Evolutionary conservation across 345 rosid genomes (phyloP), one percentile per base, ranked within the genome.

Genomic region (Eucalyptus fibrosa): DNA sequence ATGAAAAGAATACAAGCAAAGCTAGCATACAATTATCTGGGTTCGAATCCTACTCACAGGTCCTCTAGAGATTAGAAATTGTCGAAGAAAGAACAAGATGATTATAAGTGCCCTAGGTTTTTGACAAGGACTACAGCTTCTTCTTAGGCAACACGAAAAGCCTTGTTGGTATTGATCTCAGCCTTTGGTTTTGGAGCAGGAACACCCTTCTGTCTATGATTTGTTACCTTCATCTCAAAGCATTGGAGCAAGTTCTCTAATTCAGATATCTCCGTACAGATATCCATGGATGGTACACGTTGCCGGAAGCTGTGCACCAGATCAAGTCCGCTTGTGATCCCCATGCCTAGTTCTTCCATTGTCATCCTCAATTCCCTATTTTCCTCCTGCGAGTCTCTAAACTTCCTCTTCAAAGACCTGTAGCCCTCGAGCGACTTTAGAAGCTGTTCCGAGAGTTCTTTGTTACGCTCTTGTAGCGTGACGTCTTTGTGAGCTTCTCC

Each of bases 401-500:
- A 91, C 90, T 92, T 95, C 89, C 94, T 94, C 92, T 96, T 97
- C 50, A 95, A 90, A 30, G 98, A 92, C 44, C 94, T 81, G 89
- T 94, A 96, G 60, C 95, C 92, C 5, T 96, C 98, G 60, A 96
- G 95, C 11, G 97, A 95, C 91, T 91, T 94, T 37, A 96, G 91
- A 50, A 97, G 96, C 69, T 97, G 96, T 88, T 94, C 96, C 6
- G 99, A 95, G 50, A 97, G 92, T 28, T 89, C 94, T 91, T 90
- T 92, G 93, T 94, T 96, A 62, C 96, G 92, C 86, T 93, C 98
- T 62, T 91, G 95, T 65, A 95, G 95, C 19, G 92, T 90, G 8
- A 82, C 89, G 55, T 92, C 89, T 12, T 90, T 92, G 69, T 86
- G 91, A 55, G 86, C 90, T 87, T 91, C 94, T 24, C 90, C 91